Conservation (phyloP, 2,329 filamentous ascomycete species). For the Penicillium sp. region DNA sequence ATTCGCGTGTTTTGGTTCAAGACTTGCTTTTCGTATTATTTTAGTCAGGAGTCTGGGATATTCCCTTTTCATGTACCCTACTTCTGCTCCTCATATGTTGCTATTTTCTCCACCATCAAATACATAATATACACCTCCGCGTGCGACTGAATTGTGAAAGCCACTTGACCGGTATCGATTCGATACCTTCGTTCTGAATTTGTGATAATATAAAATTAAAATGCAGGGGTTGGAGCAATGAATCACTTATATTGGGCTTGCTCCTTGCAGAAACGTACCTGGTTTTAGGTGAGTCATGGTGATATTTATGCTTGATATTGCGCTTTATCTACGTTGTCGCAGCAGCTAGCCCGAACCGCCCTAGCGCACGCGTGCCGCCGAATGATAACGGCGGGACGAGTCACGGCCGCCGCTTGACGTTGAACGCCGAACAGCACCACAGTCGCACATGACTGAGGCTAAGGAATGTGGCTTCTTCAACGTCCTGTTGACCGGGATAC, state of each 20-base stretch:
- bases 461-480: not conserved
- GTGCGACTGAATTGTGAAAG: not conserved
- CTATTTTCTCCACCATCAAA: not conserved
- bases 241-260: too few species aligned
- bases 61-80: slow-evolving; percentile 13
- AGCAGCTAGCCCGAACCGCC: not conserved
- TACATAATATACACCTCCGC: slow-evolving; percentile 4
- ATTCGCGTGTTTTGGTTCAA: slow-evolving; percentile 10
- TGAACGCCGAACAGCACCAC: too few species aligned
- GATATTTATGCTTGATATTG: too few species aligned
- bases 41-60: slow-evolving; percentile 29
- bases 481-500: slow-evolving; percentile 8
- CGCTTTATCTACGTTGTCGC: not conserved
- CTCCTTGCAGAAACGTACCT: too few species aligned
- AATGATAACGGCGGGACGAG: slow-evolving; percentile 3
- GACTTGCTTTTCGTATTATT: slow-evolving; percentile 17
- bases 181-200: not conserved
- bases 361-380: not conserved
- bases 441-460: too few species aligned
- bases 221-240: not conserved
- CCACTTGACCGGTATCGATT: not conserved
- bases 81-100: slow-evolving; percentile 8
- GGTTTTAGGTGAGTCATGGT: not conserved
- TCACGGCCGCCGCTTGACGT: not conserved
- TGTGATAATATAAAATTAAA: not conserved